phyloP scores from a whole-genome alignment of 2,329 filamentous ascomycete genomes.

The Atkinsonella texensis region DNA sequence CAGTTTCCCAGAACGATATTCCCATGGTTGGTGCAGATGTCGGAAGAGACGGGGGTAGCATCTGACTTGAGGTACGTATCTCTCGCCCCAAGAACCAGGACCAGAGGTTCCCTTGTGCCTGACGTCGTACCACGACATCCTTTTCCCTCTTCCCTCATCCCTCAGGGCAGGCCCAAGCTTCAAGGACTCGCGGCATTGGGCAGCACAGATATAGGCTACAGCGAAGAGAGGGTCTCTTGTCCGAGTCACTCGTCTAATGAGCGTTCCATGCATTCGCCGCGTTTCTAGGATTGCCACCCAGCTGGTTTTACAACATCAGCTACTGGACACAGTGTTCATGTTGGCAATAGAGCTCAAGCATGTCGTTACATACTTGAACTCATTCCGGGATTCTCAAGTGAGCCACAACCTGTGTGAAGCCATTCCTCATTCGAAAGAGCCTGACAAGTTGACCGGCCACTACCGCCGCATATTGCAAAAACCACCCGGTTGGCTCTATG shows the following conservation, averaged over 20 bases:
- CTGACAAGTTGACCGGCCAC: constrained; percentile 1
- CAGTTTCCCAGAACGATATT: no score
- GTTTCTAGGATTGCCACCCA: not conserved
- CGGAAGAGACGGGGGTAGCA: not conserved
- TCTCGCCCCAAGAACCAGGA: not conserved
- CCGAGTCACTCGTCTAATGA: not conserved
- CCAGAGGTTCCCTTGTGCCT: constrained; percentile 2
- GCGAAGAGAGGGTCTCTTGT: not conserved
- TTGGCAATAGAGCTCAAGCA: not conserved
- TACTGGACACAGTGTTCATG: not conserved
- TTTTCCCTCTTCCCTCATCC: not conserved
- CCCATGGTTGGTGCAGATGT: no score
- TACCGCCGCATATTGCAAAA: constrained; percentile 1
- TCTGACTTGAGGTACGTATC: not conserved
- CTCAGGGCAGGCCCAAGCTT: not conserved
- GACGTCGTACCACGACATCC: not conserved
- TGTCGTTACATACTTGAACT: not conserved
- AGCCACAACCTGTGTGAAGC: not conserved
- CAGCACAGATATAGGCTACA: not conserved
- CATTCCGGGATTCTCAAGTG: not conserved
- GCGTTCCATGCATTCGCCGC: not conserved
- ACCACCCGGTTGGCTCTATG: not conserved
- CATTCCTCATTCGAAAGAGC: not conserved
- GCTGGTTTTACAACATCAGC: not conserved
- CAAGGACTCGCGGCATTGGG: not conserved